phyloP scores from a whole-genome alignment of 2,329 filamentous ascomycete genomes.

The Ustilaginoidea virens region DNA sequence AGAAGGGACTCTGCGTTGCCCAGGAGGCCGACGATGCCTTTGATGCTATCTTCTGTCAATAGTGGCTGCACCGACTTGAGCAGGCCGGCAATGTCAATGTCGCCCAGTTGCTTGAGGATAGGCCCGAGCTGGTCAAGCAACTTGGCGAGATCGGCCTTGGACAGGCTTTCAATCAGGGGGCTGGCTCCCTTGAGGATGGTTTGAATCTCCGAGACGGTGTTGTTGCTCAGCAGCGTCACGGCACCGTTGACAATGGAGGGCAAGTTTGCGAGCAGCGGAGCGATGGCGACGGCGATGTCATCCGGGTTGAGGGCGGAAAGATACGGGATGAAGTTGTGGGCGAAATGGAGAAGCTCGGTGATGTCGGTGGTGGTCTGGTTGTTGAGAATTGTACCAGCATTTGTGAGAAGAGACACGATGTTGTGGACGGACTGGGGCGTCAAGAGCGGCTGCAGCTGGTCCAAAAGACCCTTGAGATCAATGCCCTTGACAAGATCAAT shows the following conservation, averaged over 20 bases:
- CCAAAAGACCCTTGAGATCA: constrained; percentile 18
- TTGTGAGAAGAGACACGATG: constrained; percentile 12
- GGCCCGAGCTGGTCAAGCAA: constrained; percentile 4
- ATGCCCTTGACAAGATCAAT: constrained; percentile 15
- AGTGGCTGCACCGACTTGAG: constrained; percentile 7
- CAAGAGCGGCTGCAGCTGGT: constrained; percentile 12
- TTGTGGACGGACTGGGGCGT: constrained; percentile 12
- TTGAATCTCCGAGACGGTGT: constrained; percentile 3
- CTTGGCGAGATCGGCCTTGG: constrained; percentile 5
- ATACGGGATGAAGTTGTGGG: neutral
- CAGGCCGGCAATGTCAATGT: constrained; percentile 3
- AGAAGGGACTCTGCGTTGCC: constrained; percentile 2
- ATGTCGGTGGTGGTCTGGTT: constrained; percentile 1
- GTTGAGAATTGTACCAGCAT: constrained; percentile 7
- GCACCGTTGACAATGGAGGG: constrained; percentile 1
- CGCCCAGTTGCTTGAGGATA: constrained; percentile 3
- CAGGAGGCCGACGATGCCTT: constrained; percentile 7
- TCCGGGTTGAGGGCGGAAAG: neutral
- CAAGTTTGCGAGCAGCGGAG: neutral
- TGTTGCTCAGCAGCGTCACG: constrained; percentile 2
- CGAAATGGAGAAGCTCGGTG: constrained; percentile 1
- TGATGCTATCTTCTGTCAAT: constrained; percentile 8
- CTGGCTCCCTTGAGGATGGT: constrained; percentile 2
- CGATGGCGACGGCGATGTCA: neutral
- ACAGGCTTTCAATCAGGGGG: constrained; percentile 4